Evolutionary conservation across 2,329 filamentous ascomycete genomes (phyloP), one percentile per base, ranked within the genome.

Genomic region (Alternaria arborescens): DNA sequence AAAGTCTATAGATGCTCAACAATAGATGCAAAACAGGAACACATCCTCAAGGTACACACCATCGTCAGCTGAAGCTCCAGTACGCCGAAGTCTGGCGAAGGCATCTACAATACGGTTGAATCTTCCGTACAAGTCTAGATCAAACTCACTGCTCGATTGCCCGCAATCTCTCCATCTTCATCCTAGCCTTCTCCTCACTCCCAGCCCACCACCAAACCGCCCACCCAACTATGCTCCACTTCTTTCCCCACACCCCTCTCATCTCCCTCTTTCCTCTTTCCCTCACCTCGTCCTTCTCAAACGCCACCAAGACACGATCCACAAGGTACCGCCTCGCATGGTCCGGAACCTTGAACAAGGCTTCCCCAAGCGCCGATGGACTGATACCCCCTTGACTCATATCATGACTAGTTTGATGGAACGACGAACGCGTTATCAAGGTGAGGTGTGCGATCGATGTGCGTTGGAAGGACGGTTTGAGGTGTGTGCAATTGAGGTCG

Each of bases 201-300:
- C 64, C 64, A 10, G 69, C 70, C 71, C 70, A 74, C 70, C 69
- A 72, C 71, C 65, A 74, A 12, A 73, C 52, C 43, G 32, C 54
- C 71, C 69, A 72, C 57, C 64, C 50, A 0, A 52, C 47, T 16
- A 50, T 51, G 11, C 43, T 44, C 69, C 68, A 74, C 11, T 56
- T 12, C 32, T 50, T 54, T 5, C 41, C 20, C 36, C 69, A 69
- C 2, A 61, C 38, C 4, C 46, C 20, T 24, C 46, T 58, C 12
- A 69, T 61, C 47, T 62, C 40, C 18, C n/a, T 42, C 43, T 41
- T 14, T 24, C 52, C 51, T 24, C 26, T n/a, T 6, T 38, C 36
- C 11, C 12, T 18, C 6, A 16, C 41, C 32, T 57, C 58, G 11
- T 48, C n/a, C 40, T 48, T 20, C 18, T 66, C 58, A 44, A 71